Conservation (phyloP, 2,329 filamentous ascomycete species). For the Dichotomopilus funicola region DNA sequence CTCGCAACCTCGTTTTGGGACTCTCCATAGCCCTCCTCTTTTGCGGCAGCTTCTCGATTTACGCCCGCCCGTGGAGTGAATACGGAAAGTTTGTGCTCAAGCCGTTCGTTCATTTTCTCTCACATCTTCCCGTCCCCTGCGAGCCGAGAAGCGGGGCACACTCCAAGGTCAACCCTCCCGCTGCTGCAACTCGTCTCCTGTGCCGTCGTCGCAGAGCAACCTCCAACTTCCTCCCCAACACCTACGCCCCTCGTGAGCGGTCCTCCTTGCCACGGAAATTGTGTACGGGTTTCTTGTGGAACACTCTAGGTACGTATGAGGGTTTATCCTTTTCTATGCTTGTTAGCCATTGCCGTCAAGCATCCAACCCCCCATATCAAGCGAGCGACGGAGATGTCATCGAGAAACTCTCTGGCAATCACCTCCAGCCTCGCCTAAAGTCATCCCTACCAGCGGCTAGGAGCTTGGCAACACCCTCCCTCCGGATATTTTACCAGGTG, state of each 20-base stretch:
- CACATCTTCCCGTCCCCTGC: not conserved
- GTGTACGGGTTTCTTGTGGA: not conserved
- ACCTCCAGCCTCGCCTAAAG: too few relatives aligned
- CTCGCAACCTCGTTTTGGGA: not conserved
- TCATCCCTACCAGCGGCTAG: too few relatives aligned
- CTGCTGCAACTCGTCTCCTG: conserved; percentile 1
- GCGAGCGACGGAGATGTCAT: too few relatives aligned
- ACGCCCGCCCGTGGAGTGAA: not conserved
- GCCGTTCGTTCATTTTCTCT: conserved; percentile 14
- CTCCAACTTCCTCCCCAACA: not conserved
- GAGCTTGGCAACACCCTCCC: too few relatives aligned
- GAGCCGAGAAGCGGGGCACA: conserved; percentile 17
- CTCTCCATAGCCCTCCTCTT: not conserved
- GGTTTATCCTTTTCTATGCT: too few relatives aligned
- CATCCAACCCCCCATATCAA: too few relatives aligned
- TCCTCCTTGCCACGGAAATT: not conserved
- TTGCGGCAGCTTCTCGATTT: not conserved
- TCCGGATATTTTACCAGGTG: too few relatives aligned
- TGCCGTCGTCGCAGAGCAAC: not conserved
- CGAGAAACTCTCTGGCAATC: too few relatives aligned
- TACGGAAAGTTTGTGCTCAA: not conserved
- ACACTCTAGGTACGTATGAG: not conserved
- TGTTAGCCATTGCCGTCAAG: too few relatives aligned
- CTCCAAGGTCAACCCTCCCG: conserved; percentile 5
- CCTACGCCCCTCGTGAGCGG: not conserved